phyloP scores from a whole-genome alignment of 495 filamentous ascomycete species.

The Aspergillus cristatus region DNA sequence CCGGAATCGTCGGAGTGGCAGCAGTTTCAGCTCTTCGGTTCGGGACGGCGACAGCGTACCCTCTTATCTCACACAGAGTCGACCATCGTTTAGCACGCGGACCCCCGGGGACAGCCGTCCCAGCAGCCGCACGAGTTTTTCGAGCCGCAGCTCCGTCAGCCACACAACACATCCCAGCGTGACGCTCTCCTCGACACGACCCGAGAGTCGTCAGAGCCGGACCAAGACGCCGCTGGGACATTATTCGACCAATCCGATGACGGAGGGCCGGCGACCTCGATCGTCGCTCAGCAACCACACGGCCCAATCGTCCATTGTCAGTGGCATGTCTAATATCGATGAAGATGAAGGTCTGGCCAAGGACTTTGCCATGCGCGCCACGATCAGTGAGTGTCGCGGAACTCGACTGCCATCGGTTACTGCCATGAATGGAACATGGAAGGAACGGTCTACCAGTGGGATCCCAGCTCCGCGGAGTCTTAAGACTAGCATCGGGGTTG shows the following conservation, averaged over 20 bases:
- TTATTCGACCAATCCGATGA: slow-evolving; percentile 36
- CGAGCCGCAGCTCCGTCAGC: slow-evolving; percentile 36
- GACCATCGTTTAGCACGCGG: slow-evolving; percentile 42
- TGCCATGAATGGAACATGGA: slow-evolving; percentile 20
- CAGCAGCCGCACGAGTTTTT: slow-evolving; percentile 37
- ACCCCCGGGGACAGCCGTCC: slow-evolving; percentile 36
- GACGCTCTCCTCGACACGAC: slow-evolving; percentile 25
- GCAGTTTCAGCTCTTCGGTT: slow-evolving; percentile 49
- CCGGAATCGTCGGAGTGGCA: slow-evolving; percentile 54
- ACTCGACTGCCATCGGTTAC: slow-evolving; percentile 31
- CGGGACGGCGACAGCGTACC: slow-evolving; percentile 36
- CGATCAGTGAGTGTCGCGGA: slow-evolving; percentile 15
- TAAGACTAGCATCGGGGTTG: slow-evolving; percentile 38
- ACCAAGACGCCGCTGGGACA: slow-evolving; percentile 55
- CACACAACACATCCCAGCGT: slow-evolving; percentile 28
- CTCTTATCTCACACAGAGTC: slow-evolving; percentile 33
- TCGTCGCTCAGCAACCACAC: slow-evolving; percentile 39
- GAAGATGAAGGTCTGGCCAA: slow-evolving; percentile 32
- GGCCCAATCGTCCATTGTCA: slow-evolving; percentile 21
- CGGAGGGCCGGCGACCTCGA: slow-evolving; percentile 37
- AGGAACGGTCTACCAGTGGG: slow-evolving; percentile 47
- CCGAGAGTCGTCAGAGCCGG: slow-evolving; percentile 65
- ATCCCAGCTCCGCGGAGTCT: slow-evolving; percentile 42
- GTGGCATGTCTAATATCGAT: slow-evolving; percentile 34
- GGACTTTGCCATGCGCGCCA: slow-evolving; percentile 27